Evolutionary conservation across 495 filamentous ascomycete genomes (phyloP).

Genomic region (Achaetomiella virescens): DNA sequence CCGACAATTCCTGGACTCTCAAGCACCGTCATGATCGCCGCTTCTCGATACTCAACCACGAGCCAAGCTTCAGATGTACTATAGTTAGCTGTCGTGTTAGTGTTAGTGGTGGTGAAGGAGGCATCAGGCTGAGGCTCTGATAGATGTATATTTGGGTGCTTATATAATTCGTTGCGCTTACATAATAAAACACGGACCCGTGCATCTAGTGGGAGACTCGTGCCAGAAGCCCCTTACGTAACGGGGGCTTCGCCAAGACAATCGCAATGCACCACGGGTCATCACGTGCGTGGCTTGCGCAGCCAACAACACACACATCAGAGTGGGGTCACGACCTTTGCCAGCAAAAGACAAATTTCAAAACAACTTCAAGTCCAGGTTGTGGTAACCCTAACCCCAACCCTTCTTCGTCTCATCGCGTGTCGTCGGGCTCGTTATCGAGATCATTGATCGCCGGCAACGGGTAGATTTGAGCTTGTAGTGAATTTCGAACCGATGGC

Average conservation of each 20-base stretch:
- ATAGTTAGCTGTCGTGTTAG: no score
- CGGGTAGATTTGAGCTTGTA: neutral
- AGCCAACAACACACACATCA: neutral
- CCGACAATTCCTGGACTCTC: no score
- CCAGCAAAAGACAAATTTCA: slow-evolving; percentile 13
- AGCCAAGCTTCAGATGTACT: no score
- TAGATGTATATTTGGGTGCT: no score
- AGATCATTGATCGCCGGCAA: neutral
- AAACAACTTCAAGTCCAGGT: slow-evolving; percentile 21
- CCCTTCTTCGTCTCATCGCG: slow-evolving; percentile 19
- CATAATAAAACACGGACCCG: no score
- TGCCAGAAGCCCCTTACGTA: no score
- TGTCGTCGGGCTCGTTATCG: neutral
- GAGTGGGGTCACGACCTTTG: neutral
- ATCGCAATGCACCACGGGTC: neutral
- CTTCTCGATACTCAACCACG: no score
- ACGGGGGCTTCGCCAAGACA: neutral
- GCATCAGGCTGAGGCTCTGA: no score
- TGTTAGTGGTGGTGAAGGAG: neutral
- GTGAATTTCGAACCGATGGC: slow-evolving; percentile 8
- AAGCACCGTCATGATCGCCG: no score
- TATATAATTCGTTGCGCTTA: no score
- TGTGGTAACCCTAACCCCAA: slow-evolving; percentile 31
- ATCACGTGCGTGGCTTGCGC: neutral
- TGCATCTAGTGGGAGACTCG: no score